Evolutionary conservation across 805 yeast genomes (phyloP), one percentile per base, ranked within the genome.

Genomic region (Kodamaea lidongshanica): DNA sequence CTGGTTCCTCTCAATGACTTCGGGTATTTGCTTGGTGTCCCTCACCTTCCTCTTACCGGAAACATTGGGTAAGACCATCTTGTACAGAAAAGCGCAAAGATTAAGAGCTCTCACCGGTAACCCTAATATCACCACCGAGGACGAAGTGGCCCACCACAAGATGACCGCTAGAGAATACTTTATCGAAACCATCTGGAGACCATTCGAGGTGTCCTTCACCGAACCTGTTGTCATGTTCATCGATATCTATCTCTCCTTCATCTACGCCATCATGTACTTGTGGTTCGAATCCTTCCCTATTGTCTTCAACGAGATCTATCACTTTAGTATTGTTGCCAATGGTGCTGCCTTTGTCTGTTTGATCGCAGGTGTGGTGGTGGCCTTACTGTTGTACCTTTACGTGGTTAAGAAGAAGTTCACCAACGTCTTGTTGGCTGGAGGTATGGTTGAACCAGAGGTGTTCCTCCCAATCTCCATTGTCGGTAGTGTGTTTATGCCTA

Each of bases 241-340:
- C 35, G 65, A 74, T 42, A 12, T 67, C 16, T 74, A 73, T 45
- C 54, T 69, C 39, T 72, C 76, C 0, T 42, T 75, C 28, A 56
- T 65, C 6, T 77, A 76, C 46, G 70, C 78, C 17, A 50, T 67
- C 16, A 40, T 71, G 38, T 77, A 73, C 47, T 46, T 73, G 11
- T 76, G 71, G 59, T 72, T 76, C 42, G 82, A 77, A 50, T 74
- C 73, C 4, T 72, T 72, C 51, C 82, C 83, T 6, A 55, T 74
- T 16, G 74, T 71, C 3, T 77, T 67, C 18, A n/a, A 24, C 14
- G 67, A 61, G 3, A 43, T 59, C 14, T 60, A 72, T 38, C 45
- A 58, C 19, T 77, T 77, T 48, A 62, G 70, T 4, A 42, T 60
- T 13, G 58, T 73, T 17, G 72, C 67, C 30, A 33, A 49, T 40